Percentiles rank a stretch among this genome's conserved stretches.
These are phyloP conservation scores for Paramecium pentaurelia DNA, from an alignment of 73 alveolate genomes.

Conservation along the genomic window DNA sequence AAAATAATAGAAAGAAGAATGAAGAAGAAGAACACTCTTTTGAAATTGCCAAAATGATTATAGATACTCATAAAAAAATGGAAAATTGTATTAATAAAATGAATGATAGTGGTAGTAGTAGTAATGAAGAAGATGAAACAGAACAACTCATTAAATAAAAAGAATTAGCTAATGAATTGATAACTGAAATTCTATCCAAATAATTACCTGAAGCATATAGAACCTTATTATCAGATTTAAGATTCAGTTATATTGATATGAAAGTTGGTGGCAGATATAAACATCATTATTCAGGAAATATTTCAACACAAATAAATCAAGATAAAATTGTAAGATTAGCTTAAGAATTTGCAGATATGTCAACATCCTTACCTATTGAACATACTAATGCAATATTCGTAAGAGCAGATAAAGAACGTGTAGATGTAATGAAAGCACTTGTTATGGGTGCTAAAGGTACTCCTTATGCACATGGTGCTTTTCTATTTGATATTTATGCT, in stretches of 20 bases:
- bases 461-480: slow-evolving; percentile 98
- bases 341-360: slow-evolving; percentile 94
- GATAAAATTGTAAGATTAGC: slow-evolving; percentile 78
- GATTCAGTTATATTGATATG: slow-evolving; percentile 72
- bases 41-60: slow-evolving; percentile 58
- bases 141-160: background rate
- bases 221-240: slow-evolving; percentile 48
- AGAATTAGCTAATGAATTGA: slow-evolving; percentile 13
- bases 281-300: slow-evolving; percentile 63
- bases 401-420: slow-evolving; percentile 88
- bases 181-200: slow-evolving; percentile 17
- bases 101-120: slow-evolving; percentile 12
- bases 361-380: slow-evolving; percentile 92
- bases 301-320: slow-evolving; percentile 54
- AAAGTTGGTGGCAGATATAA: slow-evolving; percentile 50
- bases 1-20: slow-evolving; percentile 49
- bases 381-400: slow-evolving; percentile 95
- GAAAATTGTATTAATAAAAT: slow-evolving; percentile 18
- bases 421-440: slow-evolving; percentile 94
- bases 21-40: slow-evolving; percentile 45
- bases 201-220: slow-evolving; percentile 52
- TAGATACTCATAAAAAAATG: slow-evolving; percentile 49
- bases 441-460: slow-evolving; percentile 97
- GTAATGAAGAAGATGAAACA: background rate
- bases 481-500: slow-evolving; percentile 88